Evolutionary conservation across 768 basidiomycete genomes (phyloP).

Genomic region (Mycena metata): DNA sequence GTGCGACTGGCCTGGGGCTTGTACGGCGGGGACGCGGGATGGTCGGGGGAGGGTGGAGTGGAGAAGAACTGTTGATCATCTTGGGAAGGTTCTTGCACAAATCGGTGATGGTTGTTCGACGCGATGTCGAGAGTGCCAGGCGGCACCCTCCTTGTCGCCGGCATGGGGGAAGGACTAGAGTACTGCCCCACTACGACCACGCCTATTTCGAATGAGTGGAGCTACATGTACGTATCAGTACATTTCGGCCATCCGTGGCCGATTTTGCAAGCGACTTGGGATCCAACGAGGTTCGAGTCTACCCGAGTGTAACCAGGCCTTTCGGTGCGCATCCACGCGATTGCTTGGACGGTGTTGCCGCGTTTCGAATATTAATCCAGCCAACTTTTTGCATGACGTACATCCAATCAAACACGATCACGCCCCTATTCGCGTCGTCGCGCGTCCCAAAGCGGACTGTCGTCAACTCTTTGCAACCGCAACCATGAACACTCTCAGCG

Average conservation of each 20-base stretch:
- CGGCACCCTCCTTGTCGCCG: not conserved
- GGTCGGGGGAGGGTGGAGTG: conserved; percentile 16
- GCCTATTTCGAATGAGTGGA: too few species aligned
- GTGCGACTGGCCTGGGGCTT: conserved; percentile 34
- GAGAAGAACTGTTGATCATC: conserved; percentile 30
- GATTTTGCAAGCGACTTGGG: too few species aligned
- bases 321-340: too few species aligned
- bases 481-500: conserved; percentile 31
- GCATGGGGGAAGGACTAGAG: conserved; percentile 4
- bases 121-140: conserved; percentile 21
- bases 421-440: conserved; percentile 24
- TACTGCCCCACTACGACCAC: too few species aligned
- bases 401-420: conserved; percentile 21
- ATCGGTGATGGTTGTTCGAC: conserved; percentile 21
- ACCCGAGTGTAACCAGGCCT: too few species aligned
- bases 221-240: too few species aligned
- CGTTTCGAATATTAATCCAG: too few species aligned
- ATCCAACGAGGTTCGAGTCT: too few species aligned
- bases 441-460: conserved; percentile 3
- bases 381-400: not conserved
- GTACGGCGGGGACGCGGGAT: conserved; percentile 33
- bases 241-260: too few species aligned
- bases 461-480: conserved; percentile 6
- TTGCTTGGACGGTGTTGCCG: not conserved
- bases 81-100: conserved; percentile 23